Percentiles rank a stretch among this genome's conserved stretches.
phyloP scores from a whole-genome alignment of 805 yeast species.

The Pichia manshurica region DNA sequence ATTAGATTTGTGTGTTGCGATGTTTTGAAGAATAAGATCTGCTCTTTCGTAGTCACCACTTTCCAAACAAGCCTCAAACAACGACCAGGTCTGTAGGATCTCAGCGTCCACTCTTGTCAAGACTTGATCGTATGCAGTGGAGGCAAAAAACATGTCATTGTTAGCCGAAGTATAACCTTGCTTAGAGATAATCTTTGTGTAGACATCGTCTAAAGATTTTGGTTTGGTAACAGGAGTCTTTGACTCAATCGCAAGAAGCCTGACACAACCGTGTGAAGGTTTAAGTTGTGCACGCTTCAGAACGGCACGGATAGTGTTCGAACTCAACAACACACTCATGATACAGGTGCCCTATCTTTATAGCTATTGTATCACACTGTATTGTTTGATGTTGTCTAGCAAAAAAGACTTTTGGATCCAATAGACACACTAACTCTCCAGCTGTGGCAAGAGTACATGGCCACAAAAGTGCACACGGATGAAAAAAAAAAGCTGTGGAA shows the following conservation, averaged over 20 bases:
- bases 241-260: constrained; percentile 14
- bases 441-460: too few relatives aligned
- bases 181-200: constrained; percentile 9
- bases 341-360: not conserved
- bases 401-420: too few relatives aligned
- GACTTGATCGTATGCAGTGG: constrained; percentile 26
- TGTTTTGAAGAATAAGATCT: constrained; percentile 55
- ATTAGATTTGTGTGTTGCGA: constrained; percentile 32
- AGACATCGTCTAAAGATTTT: constrained; percentile 19
- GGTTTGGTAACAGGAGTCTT: constrained; percentile 11
- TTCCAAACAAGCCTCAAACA: constrained; percentile 71
- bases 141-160: constrained; percentile 14
- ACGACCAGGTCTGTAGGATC: constrained; percentile 45
- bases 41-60: constrained; percentile 67
- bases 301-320: constrained; percentile 8
- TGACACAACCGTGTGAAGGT: not conserved
- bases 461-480: not conserved
- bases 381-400: not conserved
- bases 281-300: not conserved
- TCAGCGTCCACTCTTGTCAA: constrained; percentile 24
- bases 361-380: not conserved
- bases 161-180: not conserved
- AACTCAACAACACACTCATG: constrained; percentile 12
- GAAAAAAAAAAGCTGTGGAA: not conserved
- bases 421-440: too few relatives aligned